phyloP scores from a whole-genome alignment of 2,329 filamentous ascomycete genomes.

The Xylaria arbuscula region DNA sequence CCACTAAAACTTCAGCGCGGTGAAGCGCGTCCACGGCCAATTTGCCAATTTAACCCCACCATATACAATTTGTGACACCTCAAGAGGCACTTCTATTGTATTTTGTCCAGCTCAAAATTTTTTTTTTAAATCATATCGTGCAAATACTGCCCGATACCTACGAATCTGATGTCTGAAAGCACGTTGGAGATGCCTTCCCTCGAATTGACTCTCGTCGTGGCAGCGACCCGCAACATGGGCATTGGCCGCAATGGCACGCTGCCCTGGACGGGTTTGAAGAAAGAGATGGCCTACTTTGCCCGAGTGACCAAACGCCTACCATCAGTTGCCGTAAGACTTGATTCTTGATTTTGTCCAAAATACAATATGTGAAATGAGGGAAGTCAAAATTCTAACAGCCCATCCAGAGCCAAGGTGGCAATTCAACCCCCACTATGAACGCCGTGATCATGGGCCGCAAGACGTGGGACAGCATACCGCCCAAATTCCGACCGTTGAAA shows the following conservation, averaged over 20 bases:
- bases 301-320: constrained; percentile 81
- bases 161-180: constrained; percentile 28
- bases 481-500: constrained; percentile 80
- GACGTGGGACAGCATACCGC: constrained; percentile 92
- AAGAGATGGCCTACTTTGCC: constrained; percentile 96
- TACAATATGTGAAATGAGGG: not conserved
- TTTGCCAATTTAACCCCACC: constrained; percentile 21
- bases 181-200: constrained; percentile 41
- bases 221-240: constrained; percentile 89
- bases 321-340: constrained; percentile 50
- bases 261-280: constrained; percentile 88
- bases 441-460: constrained; percentile 97
- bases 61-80: not conserved
- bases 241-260: constrained; percentile 84
- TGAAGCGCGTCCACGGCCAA: constrained; percentile 1
- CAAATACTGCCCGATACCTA: not conserved
- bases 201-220: constrained; percentile 90
- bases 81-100: not conserved
- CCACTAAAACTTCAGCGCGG: constrained; percentile 32
- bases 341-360: not conserved
- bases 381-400: constrained; percentile 1
- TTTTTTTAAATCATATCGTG: not conserved
- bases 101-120: not conserved
- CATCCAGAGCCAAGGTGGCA: constrained; percentile 42
- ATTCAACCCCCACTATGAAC: constrained; percentile 60